Conservation (phyloP, 2,329 filamentous ascomycete species). For the Hypoxylon sp. region DNA sequence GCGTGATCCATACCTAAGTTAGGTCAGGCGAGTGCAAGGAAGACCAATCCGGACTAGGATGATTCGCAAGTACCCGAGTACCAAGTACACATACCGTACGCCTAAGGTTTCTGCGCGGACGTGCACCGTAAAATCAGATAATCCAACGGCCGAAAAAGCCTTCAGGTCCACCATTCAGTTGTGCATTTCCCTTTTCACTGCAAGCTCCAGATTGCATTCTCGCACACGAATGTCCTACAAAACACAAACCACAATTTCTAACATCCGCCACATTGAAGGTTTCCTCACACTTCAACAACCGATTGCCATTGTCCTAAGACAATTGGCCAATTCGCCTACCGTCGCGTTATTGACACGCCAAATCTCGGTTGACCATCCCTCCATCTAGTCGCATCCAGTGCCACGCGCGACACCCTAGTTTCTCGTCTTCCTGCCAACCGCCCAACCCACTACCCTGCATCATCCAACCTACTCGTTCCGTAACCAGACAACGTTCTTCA, state of each 20-base stretch:
- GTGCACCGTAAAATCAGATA: conserved; percentile 39
- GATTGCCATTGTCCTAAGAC: conserved; percentile 50
- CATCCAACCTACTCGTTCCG: conserved; percentile 41
- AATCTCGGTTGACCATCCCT: conserved; percentile 39
- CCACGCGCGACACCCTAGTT: conserved; percentile 44
- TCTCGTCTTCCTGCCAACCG: conserved; percentile 42
- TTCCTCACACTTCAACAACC: conserved; percentile 26
- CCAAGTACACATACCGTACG: neutral
- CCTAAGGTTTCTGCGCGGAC: neutral
- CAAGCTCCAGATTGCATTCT: conserved; percentile 36
- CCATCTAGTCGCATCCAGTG: conserved; percentile 33
- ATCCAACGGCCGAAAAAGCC: conserved; percentile 48
- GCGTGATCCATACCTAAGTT: conserved; percentile 27
- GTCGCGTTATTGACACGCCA: conserved; percentile 48
- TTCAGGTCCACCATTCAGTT: conserved; percentile 30
- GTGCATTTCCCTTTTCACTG: conserved; percentile 40
- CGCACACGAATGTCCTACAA: conserved; percentile 32
- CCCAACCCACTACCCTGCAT: conserved; percentile 28
- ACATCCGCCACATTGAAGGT: conserved; percentile 35
- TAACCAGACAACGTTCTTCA: conserved; percentile 3
- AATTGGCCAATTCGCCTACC: conserved; percentile 51
- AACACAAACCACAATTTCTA: conserved; percentile 32
- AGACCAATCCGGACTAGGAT: conserved; percentile 34
- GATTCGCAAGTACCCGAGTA: conserved; percentile 6
- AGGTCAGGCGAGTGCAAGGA: conserved; percentile 26